These are phyloP conservation scores for Sporothrix humicola DNA, from an alignment of 2,329 filamentous ascomycete genomes.

Conservation along the genomic window DNA sequence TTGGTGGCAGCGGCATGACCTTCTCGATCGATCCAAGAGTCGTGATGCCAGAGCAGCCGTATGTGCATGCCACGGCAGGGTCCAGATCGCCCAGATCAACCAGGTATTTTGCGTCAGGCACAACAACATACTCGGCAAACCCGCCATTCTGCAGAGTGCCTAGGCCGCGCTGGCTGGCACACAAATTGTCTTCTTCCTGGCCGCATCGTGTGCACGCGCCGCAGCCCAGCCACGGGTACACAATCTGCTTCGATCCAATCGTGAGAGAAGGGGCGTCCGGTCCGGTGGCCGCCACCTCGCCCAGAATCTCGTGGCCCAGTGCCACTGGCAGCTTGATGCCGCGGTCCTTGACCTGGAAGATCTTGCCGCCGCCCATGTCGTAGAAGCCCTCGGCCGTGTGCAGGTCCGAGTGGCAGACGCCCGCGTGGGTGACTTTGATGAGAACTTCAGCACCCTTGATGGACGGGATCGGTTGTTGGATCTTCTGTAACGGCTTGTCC, in stretches of 20 bases:
- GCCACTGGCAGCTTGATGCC: slow-evolving; percentile 32
- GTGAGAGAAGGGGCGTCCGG: slow-evolving; percentile 16
- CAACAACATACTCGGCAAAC: slow-evolving; percentile 33
- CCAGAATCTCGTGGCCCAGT: slow-evolving; percentile 32
- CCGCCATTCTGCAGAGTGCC: slow-evolving; percentile 32
- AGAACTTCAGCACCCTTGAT: slow-evolving; percentile 21
- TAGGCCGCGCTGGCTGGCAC: slow-evolving; percentile 31
- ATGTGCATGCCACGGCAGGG: slow-evolving; percentile 32
- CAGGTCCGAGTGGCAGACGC: slow-evolving; percentile 34
- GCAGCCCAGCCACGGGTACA: slow-evolving; percentile 34
- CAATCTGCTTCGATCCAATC: slow-evolving; percentile 31
- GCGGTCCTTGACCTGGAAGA: slow-evolving; percentile 31
- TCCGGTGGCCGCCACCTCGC: slow-evolving; percentile 28
- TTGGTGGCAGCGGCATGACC: slow-evolving; percentile 30
- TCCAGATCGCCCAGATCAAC: slow-evolving; percentile 30
- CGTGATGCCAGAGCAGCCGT: slow-evolving; percentile 34
- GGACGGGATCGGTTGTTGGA: slow-evolving; percentile 27
- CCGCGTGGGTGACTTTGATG: slow-evolving; percentile 31
- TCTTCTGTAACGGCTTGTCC: slow-evolving; percentile 30
- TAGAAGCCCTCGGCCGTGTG: slow-evolving; percentile 33
- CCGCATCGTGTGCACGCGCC: slow-evolving; percentile 30
- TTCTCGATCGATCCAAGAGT: slow-evolving; percentile 32
- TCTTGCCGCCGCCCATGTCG: slow-evolving; percentile 31
- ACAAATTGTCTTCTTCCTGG: slow-evolving; percentile 34
- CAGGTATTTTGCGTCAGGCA: slow-evolving; percentile 33